These are phyloP conservation scores for Termitomyces sp. DNA, from an alignment of 768 basidiomycete species.

Conservation along the genomic window DNA sequence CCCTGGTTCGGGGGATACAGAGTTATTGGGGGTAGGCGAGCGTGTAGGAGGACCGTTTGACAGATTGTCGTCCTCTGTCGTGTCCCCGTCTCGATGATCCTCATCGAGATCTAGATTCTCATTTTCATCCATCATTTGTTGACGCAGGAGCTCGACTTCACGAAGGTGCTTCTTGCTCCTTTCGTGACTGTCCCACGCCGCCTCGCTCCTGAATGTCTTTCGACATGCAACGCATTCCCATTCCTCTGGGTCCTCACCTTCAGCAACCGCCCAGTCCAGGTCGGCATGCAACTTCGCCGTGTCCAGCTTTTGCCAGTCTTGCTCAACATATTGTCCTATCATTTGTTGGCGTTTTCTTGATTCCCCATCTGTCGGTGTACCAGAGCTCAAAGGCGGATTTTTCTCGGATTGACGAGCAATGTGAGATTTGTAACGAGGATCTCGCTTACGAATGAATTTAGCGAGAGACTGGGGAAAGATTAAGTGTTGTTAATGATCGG, in stretches of 20 bases:
- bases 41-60: neutral
- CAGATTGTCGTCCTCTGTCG: constrained; percentile 9
- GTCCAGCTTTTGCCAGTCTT: constrained; percentile 82
- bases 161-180: constrained; percentile 91
- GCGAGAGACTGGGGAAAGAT: constrained; percentile 50
- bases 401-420: constrained; percentile 37
- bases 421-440: constrained; percentile 78
- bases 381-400: constrained; percentile 22
- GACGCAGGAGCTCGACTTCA: constrained; percentile 73
- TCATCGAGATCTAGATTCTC: constrained; percentile 43
- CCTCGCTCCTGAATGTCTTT: constrained; percentile 86
- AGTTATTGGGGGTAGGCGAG: constrained; percentile 1
- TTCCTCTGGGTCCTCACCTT: constrained; percentile 67
- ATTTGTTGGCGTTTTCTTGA: constrained; percentile 21
- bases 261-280: constrained; percentile 69
- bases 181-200: constrained; percentile 95
- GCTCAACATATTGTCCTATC: constrained; percentile 60
- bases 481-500: neutral
- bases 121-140: constrained; percentile 74
- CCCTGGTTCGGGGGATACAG: neutral
- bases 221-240: constrained; percentile 96
- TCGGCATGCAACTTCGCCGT: constrained; percentile 42
- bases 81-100: constrained; percentile 19
- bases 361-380: constrained; percentile 22
- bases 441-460: constrained; percentile 77